Evolutionary conservation across 2,329 filamentous ascomycete species (phyloP).

Genomic region (Chaetomium olivaceum): DNA sequence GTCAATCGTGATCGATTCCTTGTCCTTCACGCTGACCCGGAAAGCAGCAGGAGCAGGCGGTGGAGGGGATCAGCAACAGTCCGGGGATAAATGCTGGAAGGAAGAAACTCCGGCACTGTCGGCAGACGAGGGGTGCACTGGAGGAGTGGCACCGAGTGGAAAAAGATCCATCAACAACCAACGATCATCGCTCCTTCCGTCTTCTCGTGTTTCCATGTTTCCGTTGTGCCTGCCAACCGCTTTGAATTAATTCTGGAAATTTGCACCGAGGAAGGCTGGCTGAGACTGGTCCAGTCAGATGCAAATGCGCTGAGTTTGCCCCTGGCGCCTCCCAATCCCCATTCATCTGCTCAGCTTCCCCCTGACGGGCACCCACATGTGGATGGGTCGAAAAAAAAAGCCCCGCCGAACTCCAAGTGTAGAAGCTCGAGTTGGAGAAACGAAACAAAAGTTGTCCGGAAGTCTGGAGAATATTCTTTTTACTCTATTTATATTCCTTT

Average conservation of each 20-base stretch:
- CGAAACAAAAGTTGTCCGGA: too few species aligned
- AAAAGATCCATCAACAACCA: neutral
- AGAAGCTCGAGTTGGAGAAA: too few species aligned
- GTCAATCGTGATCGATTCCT: neutral
- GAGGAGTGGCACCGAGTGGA: too few species aligned
- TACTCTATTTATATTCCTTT: too few species aligned
- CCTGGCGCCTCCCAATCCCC: neutral
- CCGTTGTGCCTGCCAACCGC: slow-evolving; percentile 5
- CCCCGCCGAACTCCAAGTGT: too few species aligned
- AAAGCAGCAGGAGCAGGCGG: slow-evolving; percentile 2
- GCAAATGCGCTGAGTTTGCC: neutral
- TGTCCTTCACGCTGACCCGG: neutral
- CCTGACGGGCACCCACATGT: neutral
- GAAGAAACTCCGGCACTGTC: neutral
- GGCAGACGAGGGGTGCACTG: neutral
- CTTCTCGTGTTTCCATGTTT: slow-evolving; percentile 5
- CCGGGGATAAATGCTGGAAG: neutral
- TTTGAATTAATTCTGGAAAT: neutral
- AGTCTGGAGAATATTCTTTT: too few species aligned
- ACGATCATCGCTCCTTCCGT: slow-evolving; percentile 9
- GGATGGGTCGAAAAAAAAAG: too few species aligned
- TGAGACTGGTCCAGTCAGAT: neutral
- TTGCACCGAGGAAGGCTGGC: neutral
- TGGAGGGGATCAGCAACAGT: slow-evolving; percentile 15
- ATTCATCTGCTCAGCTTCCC: too few species aligned